Evolutionary conservation across 2,329 filamentous ascomycete genomes (phyloP), one percentile per base, ranked within the genome.

Genomic region (Aspergillus piperis): DNA sequence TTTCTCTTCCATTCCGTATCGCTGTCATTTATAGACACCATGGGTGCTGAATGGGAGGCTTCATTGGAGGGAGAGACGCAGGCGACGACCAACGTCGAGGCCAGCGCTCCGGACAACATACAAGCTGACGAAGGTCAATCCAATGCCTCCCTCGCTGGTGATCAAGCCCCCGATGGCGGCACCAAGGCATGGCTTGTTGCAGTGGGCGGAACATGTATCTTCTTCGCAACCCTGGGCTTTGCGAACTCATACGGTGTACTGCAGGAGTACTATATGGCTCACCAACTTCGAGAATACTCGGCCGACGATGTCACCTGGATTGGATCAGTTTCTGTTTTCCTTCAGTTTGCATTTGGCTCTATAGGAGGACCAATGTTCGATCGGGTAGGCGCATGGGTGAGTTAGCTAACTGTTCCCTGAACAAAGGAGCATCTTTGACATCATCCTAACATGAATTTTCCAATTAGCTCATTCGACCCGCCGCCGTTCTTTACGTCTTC

Each of bases 401-500:
- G 39, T 2, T 54, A 55, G 6, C 41, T n/a, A n/a, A n/a, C n/a
- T n/a, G n/a, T n/a, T n/a, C n/a, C n/a, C n/a, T n/a, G n/a, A n/a
- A n/a, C n/a, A n/a, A n/a, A n/a, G n/a, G n/a, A n/a, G n/a, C n/a
- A n/a, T n/a, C n/a, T n/a, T n/a, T n/a, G n/a, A n/a, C n/a, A n/a
- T n/a, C n/a, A n/a, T n/a, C n/a, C n/a, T n/a, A n/a, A n/a, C n/a
- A n/a, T n/a, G n/a, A n/a, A n/a, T n/a, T n/a, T n/a, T n/a, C n/a
- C n/a, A 19, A 19, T 10, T 44, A 64, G 61, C 52, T 66, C 15
- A 60, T 65, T 25, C 61, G 57, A 13, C 21, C 21, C 48, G 23
- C 48, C 5, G 58, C 56, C 2, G 4, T 61, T 3, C 25, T 60
- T 0, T 63, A 54, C 11, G 81, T 88, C 15, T 83, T 88, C 57